These are phyloP conservation scores for Trypanosoma congolense DNA, from an alignment of 208 protist species.

Conservation along the genomic window DNA sequence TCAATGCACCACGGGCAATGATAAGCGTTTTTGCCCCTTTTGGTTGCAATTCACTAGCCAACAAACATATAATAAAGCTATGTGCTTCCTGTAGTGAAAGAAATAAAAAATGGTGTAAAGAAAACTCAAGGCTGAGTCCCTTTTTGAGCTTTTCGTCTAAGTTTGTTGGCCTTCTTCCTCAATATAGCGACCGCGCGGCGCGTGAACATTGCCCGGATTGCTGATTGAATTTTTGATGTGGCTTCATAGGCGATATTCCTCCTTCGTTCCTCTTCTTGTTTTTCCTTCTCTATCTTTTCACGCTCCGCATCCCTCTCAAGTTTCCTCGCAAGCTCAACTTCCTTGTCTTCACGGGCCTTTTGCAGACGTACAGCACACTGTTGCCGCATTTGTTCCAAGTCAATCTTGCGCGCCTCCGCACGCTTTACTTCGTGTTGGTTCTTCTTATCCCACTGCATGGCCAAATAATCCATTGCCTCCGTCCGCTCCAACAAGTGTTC, in stretches of 20 bases:
- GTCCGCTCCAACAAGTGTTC: constrained; percentile 66
- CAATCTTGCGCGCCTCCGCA: constrained; percentile 71
- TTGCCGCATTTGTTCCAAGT: constrained; percentile 76
- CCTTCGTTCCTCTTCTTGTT: constrained; percentile 32
- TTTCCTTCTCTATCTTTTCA: constrained; percentile 21
- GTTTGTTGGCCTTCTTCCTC: constrained; percentile 76
- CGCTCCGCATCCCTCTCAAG: constrained; percentile 36
- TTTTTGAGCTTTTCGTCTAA: constrained; percentile 33
- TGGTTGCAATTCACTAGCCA: too few relatives aligned
- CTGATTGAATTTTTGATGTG: constrained; percentile 72
- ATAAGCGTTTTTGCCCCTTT: too few relatives aligned
- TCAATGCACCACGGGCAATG: too few relatives aligned
- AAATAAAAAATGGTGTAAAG: not conserved
- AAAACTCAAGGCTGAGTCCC: not conserved
- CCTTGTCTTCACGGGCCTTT: constrained; percentile 48
- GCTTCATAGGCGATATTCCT: constrained; percentile 57
- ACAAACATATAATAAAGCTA: too few relatives aligned
- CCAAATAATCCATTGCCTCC: constrained; percentile 61
- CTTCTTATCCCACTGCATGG: constrained; percentile 72
- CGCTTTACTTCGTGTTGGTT: constrained; percentile 73
- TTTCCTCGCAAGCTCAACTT: constrained; percentile 46
- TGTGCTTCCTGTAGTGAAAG: too few relatives aligned
- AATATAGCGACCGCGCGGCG: constrained; percentile 55
- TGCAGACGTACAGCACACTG: constrained; percentile 65
- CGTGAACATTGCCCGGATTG: constrained; percentile 77